Conservation (phyloP, 2,329 filamentous ascomycete species). For the Beauveria brongniartii region DNA sequence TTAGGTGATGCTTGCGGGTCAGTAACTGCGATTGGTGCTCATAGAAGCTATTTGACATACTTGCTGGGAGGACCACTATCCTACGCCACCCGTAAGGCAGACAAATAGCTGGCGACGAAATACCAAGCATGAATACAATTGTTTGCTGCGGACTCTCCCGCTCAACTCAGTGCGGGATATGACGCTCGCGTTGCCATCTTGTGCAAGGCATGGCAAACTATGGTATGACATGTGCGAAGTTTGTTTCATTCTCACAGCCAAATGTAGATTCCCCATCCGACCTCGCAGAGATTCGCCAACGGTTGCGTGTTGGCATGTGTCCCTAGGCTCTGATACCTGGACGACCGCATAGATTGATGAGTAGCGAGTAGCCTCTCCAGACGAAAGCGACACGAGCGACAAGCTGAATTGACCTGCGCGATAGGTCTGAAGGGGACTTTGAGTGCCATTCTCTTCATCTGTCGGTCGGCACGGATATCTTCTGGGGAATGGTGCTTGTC, state of each 20-base stretch:
- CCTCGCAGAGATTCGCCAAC: not conserved
- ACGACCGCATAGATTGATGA: not conserved
- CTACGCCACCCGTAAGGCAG: not conserved
- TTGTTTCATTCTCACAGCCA: not conserved
- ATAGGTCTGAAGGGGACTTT: not conserved
- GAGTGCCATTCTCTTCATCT: not conserved
- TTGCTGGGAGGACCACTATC: too few species aligned
- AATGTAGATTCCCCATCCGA: not conserved
- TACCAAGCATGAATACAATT: too few species aligned
- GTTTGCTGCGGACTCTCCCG: not conserved
- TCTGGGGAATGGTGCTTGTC: too few species aligned
- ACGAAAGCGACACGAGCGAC: not conserved
- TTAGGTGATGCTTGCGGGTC: not conserved
- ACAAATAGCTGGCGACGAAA: not conserved
- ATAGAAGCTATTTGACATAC: not conserved
- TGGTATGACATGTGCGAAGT: not conserved
- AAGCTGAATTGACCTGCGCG: not conserved
- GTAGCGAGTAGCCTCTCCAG: not conserved
- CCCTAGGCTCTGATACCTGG: not conserved
- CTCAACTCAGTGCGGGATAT: not conserved
- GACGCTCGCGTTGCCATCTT: not conserved
- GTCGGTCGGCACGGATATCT: too few species aligned
- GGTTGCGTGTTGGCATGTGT: not conserved
- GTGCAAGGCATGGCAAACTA: too few species aligned
- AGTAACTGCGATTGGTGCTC: not conserved